These are phyloP conservation scores for Yamadazyma mexicana DNA, from an alignment of 1,139 yeast species.

Conservation along the genomic window DNA sequence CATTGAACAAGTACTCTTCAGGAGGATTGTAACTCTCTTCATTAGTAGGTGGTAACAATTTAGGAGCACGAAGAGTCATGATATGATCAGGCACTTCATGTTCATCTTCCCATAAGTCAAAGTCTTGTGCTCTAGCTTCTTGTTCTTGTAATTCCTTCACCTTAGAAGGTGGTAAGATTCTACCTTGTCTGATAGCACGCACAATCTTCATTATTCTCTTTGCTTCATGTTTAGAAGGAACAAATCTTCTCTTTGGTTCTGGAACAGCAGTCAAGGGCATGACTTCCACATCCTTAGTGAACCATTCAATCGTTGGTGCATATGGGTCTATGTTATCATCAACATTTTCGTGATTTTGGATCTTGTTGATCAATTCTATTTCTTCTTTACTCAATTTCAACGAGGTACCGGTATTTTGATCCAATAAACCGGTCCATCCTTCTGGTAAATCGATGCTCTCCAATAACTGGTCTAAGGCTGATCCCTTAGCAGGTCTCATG, in stretches of 20 bases:
- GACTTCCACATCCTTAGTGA: slow-evolving; percentile 78
- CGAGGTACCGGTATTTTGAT: slow-evolving; percentile 85
- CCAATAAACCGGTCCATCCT: slow-evolving; percentile 97
- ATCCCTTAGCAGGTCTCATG: slow-evolving; percentile 97
- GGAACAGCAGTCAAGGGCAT: slow-evolving; percentile 94
- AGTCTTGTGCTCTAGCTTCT: slow-evolving; percentile 51
- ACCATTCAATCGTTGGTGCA: slow-evolving; percentile 95
- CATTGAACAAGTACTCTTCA: slow-evolving; percentile 81
- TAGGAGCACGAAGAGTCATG: slow-evolving; percentile 94
- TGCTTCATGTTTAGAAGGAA: slow-evolving; percentile 96
- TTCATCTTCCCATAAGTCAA: slow-evolving; percentile 82
- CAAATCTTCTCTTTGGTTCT: slow-evolving; percentile 95
- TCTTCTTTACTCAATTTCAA: slow-evolving; percentile 88
- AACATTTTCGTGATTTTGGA: slow-evolving; percentile 82
- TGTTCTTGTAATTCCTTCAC: slow-evolving; percentile 52
- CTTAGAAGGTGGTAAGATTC: slow-evolving; percentile 75
- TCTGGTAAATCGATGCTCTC: slow-evolving; percentile 92
- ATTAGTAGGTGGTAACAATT: slow-evolving; percentile 91
- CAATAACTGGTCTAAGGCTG: slow-evolving; percentile 85
- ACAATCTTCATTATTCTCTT: slow-evolving; percentile 95
- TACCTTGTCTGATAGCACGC: slow-evolving; percentile 92
- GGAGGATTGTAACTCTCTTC: slow-evolving; percentile 98
- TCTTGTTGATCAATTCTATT: slow-evolving; percentile 80
- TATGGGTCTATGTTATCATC: slow-evolving; percentile 83
- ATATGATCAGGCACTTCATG: slow-evolving; percentile 63